phyloP scores from a whole-genome alignment of 768 basidiomycete genomes.

The Tulasnella sp. region DNA sequence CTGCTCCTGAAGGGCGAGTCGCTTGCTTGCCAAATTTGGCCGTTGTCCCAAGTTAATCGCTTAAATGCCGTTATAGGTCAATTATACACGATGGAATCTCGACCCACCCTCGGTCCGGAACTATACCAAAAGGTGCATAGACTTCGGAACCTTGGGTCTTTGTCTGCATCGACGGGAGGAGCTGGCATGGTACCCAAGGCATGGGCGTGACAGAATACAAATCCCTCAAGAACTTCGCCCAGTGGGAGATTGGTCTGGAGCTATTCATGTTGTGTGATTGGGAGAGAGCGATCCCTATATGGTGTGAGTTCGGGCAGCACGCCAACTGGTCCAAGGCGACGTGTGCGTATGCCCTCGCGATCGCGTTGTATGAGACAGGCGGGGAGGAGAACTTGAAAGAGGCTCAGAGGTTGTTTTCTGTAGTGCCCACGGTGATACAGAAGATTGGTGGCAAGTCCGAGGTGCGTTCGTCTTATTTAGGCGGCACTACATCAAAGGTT shows the following conservation, averaged over 20 bases:
- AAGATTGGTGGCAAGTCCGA: conserved; percentile 78
- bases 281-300: conserved; percentile 41
- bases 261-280: conserved; percentile 67
- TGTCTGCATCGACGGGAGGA: no score
- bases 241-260: conserved; percentile 83
- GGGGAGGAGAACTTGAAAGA: conserved; percentile 39
- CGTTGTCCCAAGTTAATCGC: background rate
- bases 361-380: conserved; percentile 55
- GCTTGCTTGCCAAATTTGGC: no score
- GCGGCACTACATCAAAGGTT: no score
- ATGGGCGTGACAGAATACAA: conserved; percentile 49
- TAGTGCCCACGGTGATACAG: conserved; percentile 67
- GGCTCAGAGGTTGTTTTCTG: conserved; percentile 54
- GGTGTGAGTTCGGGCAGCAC: conserved; percentile 58
- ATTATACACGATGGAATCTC: conserved; percentile 59
- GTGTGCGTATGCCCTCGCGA: conserved; percentile 67
- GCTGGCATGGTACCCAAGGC: no score
- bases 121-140: conserved; percentile 66
- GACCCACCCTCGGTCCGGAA: conserved; percentile 61
- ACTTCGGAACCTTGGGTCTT: no score
- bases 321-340: conserved; percentile 54
- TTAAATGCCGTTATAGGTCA: conserved; percentile 40
- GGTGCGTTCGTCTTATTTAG: conserved; percentile 32
- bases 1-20: conserved; percentile 58
- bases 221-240: conserved; percentile 68